Conservation (phyloP, 257 asterid genomes). For the Scutellaria barbata region DNA sequence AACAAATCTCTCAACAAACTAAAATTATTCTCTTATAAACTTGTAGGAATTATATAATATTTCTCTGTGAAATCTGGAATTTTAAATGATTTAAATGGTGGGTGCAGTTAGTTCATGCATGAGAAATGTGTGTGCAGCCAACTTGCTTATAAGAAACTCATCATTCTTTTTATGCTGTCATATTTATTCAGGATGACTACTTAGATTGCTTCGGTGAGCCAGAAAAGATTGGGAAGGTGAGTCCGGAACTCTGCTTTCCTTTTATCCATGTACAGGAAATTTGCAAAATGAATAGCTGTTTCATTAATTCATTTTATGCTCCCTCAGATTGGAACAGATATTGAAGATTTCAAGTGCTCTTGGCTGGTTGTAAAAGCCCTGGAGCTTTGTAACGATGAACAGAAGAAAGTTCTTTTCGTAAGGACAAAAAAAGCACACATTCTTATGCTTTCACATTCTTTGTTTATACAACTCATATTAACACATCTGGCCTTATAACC, state of each 20-base stretch:
- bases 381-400: slow-evolving; percentile 81
- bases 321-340: slow-evolving; percentile 90
- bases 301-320: slow-evolving; percentile 20
- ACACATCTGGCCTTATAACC: slow-evolving; percentile 35
- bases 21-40: not conserved
- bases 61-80: not conserved
- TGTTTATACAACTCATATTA: not conserved
- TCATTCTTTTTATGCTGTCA: not conserved
- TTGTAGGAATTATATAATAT: not conserved
- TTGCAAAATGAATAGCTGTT: not conserved
- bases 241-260: slow-evolving; percentile 11
- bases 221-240: slow-evolving; percentile 82
- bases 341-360: slow-evolving; percentile 94
- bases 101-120: not conserved
- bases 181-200: slow-evolving; percentile 67
- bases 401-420: slow-evolving; percentile 71
- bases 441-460: not conserved
- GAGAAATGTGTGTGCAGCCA: not conserved
- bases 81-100: not conserved
- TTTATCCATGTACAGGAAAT: not conserved
- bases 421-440: slow-evolving; percentile 42
- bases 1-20: slow-evolving; percentile 9
- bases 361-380: slow-evolving; percentile 96
- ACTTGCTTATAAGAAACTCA: not conserved
- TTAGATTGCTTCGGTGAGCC: slow-evolving; percentile 85